Conservation (phyloP, 2,329 filamentous ascomycete species). For the Rhynchosporium secalis region DNA sequence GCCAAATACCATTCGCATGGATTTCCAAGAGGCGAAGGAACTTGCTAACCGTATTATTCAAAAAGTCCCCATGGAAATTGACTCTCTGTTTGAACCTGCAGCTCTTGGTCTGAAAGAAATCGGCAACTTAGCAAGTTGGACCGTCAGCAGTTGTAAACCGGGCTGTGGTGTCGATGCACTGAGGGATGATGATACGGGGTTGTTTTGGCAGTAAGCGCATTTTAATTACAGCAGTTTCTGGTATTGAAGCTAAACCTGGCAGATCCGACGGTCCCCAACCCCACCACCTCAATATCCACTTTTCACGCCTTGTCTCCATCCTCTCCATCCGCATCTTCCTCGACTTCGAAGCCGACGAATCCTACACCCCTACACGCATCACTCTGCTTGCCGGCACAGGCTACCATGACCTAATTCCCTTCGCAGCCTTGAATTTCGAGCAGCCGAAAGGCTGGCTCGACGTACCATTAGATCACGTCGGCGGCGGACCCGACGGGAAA, state of each 20-base stretch:
- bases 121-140: slow-evolving; percentile 80
- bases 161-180: slow-evolving; percentile 77
- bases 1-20: no score
- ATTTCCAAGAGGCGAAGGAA: neutral
- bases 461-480: slow-evolving; percentile 68
- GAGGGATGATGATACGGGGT: slow-evolving; percentile 68
- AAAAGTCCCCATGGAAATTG: slow-evolving; percentile 39
- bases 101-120: slow-evolving; percentile 70
- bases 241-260: neutral
- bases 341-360: slow-evolving; percentile 91
- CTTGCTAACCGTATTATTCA: slow-evolving; percentile 15
- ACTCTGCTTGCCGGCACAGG: slow-evolving; percentile 86
- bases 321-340: slow-evolving; percentile 79
- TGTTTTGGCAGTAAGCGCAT: slow-evolving; percentile 73
- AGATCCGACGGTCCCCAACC: slow-evolving; percentile 83
- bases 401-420: slow-evolving; percentile 87
- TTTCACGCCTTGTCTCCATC: slow-evolving; percentile 79
- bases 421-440: slow-evolving; percentile 75
- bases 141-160: slow-evolving; percentile 78
- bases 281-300: slow-evolving; percentile 80
- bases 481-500: slow-evolving; percentile 58
- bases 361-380: slow-evolving; percentile 94
- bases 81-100: slow-evolving; percentile 51
- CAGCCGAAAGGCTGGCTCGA: slow-evolving; percentile 89
- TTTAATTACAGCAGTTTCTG: no score